Percentiles rank a stretch among this genome's conserved stretches.
These are phyloP conservation scores for Hypholoma sublateritium DNA, from an alignment of 768 basidiomycete genomes.

Conservation along the genomic window DNA sequence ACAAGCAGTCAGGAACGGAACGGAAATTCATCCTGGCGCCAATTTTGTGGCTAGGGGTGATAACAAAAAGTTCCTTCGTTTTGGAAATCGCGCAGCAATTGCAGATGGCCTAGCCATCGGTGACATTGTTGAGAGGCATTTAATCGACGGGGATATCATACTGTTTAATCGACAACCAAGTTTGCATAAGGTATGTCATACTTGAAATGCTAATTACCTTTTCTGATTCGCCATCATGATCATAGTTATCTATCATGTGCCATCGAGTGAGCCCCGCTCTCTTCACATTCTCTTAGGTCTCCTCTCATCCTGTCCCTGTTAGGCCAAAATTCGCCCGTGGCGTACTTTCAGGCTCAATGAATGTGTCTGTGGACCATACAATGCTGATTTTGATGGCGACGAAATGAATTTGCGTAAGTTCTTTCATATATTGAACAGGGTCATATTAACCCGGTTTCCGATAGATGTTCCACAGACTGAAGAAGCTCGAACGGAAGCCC, in stretches of 20 bases:
- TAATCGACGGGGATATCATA: conserved; percentile 93
- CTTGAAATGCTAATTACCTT: background rate
- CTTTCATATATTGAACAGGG: background rate
- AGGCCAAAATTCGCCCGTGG: conserved; percentile 95
- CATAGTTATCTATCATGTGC: conserved; percentile 97
- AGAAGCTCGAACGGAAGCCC: conserved; percentile 94
- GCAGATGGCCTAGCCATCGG: conserved; percentile 85
- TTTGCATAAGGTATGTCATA: conserved; percentile 77
- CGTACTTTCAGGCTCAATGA: conserved; percentile 96
- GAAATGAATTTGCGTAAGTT: conserved; percentile 97
- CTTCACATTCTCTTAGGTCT: background rate
- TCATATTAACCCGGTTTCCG: background rate
- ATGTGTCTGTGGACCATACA: conserved; percentile 98
- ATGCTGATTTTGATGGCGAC: conserved; percentile 99
- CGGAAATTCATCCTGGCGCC: conserved; percentile 91
- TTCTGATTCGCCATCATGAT: background rate
- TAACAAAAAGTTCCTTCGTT: conserved; percentile 88
- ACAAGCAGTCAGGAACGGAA: conserved; percentile 82
- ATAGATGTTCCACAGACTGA: conserved; percentile 98
- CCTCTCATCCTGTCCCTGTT: background rate
- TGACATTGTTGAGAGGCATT: conserved; percentile 92
- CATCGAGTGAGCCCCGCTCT: conserved; percentile 67
- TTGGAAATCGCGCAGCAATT: conserved; percentile 76
- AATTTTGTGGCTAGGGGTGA: conserved; percentile 88
- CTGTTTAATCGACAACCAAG: conserved; percentile 98